phyloP scores from a whole-genome alignment of 2,329 filamentous ascomycete species.

The Ophiostoma montium region DNA sequence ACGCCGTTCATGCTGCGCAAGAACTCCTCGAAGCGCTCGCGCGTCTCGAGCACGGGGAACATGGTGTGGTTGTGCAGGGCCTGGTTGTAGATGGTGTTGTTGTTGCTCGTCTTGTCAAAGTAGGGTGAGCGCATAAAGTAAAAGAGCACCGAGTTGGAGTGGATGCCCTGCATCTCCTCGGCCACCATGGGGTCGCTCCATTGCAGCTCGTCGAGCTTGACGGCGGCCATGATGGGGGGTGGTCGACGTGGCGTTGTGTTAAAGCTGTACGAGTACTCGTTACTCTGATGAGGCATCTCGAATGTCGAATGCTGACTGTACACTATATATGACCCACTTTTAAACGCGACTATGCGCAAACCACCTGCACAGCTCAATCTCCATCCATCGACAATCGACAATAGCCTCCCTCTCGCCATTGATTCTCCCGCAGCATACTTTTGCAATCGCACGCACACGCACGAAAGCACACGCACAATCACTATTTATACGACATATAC shows the following conservation, averaged over 20 bases:
- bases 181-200: constrained; percentile 42
- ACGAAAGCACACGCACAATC: too few relatives aligned
- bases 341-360: neutral
- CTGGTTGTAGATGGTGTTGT: constrained; percentile 47
- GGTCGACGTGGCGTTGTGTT: neutral
- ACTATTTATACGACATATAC: neutral
- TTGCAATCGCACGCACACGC: too few relatives aligned
- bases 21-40: constrained; percentile 48
- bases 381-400: neutral
- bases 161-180: constrained; percentile 38
- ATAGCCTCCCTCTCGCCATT: neutral
- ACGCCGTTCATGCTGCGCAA: constrained; percentile 51
- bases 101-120: constrained; percentile 54
- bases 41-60: constrained; percentile 41
- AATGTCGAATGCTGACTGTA: constrained; percentile 1
- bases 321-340: neutral
- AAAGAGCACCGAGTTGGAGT: constrained; percentile 51
- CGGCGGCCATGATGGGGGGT: constrained; percentile 4
- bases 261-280: neutral
- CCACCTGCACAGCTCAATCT: neutral
- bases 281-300: too few relatives aligned
- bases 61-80: constrained; percentile 47
- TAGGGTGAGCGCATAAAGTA: constrained; percentile 56
- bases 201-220: constrained; percentile 50
- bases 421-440: too few relatives aligned